These are phyloP conservation scores for Akanthomyces muscarius DNA, from an alignment of 2,329 filamentous ascomycete species.

Conservation along the genomic window DNA sequence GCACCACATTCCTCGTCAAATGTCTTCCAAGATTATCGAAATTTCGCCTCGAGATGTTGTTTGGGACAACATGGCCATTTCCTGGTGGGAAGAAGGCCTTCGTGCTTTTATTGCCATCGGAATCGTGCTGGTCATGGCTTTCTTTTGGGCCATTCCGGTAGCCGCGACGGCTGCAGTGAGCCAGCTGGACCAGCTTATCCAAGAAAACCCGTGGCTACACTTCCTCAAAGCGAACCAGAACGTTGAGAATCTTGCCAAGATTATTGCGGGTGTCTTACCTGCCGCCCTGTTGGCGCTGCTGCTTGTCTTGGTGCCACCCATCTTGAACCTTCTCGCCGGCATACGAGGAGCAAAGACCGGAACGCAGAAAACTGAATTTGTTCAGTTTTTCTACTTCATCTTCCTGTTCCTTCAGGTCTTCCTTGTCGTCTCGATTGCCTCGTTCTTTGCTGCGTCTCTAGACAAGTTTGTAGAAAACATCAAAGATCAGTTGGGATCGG, in stretches of 20 bases:
- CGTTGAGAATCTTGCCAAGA: conserved; percentile 58
- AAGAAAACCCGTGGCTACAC: conserved; percentile 61
- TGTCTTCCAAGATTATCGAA: conserved; percentile 89
- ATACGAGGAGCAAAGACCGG: conserved; percentile 81
- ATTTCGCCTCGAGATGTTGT: conserved; percentile 89
- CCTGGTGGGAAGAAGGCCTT: conserved; percentile 87
- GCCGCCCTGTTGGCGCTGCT: conserved; percentile 72
- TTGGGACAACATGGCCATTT: conserved; percentile 96
- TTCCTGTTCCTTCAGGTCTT: conserved; percentile 96
- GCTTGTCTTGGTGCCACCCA: conserved; percentile 74
- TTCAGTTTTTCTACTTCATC: conserved; percentile 87
- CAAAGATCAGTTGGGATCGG: conserved; percentile 42
- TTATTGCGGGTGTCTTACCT: conserved; percentile 81
- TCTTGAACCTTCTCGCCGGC: conserved; percentile 68
- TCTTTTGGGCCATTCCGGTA: conserved; percentile 88
- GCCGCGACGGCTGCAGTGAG: conserved; percentile 81
- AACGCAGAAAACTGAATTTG: conserved; percentile 71
- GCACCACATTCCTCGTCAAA: conserved; percentile 87
- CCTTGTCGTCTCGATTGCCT: conserved; percentile 82
- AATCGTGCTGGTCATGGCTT: conserved; percentile 68
- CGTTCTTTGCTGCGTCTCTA: conserved; percentile 63
- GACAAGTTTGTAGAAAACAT: conserved; percentile 56
- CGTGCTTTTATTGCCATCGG: conserved; percentile 62
- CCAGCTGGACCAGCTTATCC: conserved; percentile 68
- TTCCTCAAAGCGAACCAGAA: conserved; percentile 61